Evolutionary conservation across 225 moss, liverwort and hornwort genomes (phyloP).

Genomic region (Marchantia polymorpha): DNA sequence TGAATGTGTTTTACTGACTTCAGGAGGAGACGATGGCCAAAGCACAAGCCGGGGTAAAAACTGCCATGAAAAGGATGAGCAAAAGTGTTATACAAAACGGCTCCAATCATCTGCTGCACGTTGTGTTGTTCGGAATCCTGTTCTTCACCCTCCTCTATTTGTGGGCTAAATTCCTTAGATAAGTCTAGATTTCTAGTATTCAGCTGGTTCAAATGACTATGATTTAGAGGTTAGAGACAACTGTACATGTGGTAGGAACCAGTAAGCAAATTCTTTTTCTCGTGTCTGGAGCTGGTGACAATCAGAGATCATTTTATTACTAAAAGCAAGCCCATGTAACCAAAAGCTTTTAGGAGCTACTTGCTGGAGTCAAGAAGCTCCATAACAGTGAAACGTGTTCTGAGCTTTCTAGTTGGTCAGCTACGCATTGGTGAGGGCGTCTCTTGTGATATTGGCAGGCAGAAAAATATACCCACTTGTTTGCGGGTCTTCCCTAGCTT

Average conservation of each 20-base stretch:
- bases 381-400: too few species aligned
- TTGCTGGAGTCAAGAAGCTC: not conserved
- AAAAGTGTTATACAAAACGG: constrained; percentile 47
- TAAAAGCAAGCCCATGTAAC: not conserved
- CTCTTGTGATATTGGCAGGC: not conserved
- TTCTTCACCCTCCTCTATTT: constrained; percentile 36
- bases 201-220: not conserved
- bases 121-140: constrained; percentile 29
- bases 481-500: too few species aligned
- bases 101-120: constrained; percentile 39
- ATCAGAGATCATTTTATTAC: not conserved
- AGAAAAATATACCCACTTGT: not conserved
- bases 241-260: not conserved
- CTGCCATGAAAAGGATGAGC: constrained; percentile 69
- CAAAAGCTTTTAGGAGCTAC: not conserved
- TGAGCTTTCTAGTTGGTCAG: not conserved
- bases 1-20: not conserved
- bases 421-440: not conserved
- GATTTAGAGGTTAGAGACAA: not conserved
- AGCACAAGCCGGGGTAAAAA: constrained; percentile 58
- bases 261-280: not conserved
- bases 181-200: not conserved
- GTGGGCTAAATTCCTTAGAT: constrained; percentile 42
- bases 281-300: not conserved
- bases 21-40: constrained; percentile 69